Evolutionary conservation across 2,329 filamentous ascomycete species (phyloP).

Genomic region (Epichloe scottii): DNA sequence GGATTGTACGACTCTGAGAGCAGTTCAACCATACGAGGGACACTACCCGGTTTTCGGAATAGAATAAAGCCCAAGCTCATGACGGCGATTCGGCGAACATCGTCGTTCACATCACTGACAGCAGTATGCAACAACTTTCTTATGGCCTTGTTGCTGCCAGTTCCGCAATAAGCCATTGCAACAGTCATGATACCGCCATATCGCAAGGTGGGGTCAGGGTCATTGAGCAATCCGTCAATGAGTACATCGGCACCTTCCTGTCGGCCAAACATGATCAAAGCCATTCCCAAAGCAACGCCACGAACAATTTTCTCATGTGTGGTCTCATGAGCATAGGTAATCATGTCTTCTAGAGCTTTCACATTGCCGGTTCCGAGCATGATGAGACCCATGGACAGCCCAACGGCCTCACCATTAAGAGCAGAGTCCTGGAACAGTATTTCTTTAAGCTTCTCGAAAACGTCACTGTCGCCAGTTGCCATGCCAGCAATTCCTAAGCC

Average conservation of each 20-base stretch:
- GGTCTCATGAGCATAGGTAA: constrained; percentile 92
- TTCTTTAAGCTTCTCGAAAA: constrained; percentile 81
- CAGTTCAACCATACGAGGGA: constrained; percentile 96
- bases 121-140: constrained; percentile 90
- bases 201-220: constrained; percentile 83
- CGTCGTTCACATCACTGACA: constrained; percentile 95
- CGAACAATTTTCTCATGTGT: constrained; percentile 98
- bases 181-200: constrained; percentile 99
- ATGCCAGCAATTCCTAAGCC: constrained; percentile 95
- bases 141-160: constrained; percentile 96
- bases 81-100: constrained; percentile 88
- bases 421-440: constrained; percentile 90
- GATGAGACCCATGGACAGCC: constrained; percentile 90
- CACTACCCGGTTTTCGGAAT: constrained; percentile 93
- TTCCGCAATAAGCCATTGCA: constrained; percentile 91
- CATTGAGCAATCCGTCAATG: constrained; percentile 83
- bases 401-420: constrained; percentile 92
- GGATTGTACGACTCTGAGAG: constrained; percentile 98
- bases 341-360: constrained; percentile 90
- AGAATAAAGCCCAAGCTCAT: constrained; percentile 98
- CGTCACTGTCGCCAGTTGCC: constrained; percentile 81
- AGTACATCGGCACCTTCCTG: constrained; percentile 92
- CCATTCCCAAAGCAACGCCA: constrained; percentile 90
- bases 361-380: constrained; percentile 98
- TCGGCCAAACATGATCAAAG: constrained; percentile 93